Conservation (phyloP, 1,139 yeast species). For the Pichia sp. region DNA sequence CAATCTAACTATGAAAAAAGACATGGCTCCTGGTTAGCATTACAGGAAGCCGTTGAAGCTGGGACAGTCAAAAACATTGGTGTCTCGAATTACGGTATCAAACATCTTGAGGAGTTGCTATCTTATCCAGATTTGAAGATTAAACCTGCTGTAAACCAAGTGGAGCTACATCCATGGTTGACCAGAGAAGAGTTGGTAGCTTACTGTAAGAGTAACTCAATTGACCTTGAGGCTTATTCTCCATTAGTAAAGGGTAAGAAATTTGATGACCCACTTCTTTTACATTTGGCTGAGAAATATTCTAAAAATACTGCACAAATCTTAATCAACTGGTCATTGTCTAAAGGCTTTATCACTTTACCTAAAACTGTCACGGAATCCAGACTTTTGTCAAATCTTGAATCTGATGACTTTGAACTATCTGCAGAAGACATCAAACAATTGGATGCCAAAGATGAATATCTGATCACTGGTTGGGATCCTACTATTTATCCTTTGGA, state of each 20-base stretch:
- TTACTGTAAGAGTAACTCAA: constrained; percentile 27
- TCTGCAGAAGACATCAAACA: constrained; percentile 22
- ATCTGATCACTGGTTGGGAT: constrained; percentile 24
- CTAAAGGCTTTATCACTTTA: constrained; percentile 53
- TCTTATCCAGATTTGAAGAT: constrained; percentile 30
- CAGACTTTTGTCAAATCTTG: constrained; percentile 37
- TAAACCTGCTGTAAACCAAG: constrained; percentile 42
- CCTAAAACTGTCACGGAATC: constrained; percentile 53
- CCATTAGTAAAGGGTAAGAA: constrained; percentile 47
- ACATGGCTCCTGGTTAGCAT: constrained; percentile 35
- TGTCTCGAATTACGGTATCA: constrained; percentile 36
- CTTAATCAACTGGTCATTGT: constrained; percentile 36
- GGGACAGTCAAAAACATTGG: constrained; percentile 32
- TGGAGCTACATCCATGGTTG: constrained; percentile 47
- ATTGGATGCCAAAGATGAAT: constrained; percentile 16
- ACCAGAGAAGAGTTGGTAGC: constrained; percentile 32
- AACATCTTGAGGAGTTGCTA: constrained; percentile 32
- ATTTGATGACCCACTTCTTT: constrained; percentile 42
- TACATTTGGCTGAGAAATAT: constrained; percentile 31
- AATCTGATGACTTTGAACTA: constrained; percentile 30
- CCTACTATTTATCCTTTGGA: constrained; percentile 24
- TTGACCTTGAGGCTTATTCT: constrained; percentile 44
- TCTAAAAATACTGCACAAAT: constrained; percentile 35
- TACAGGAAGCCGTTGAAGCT: constrained; percentile 32
- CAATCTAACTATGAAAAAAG: constrained; percentile 29